These are phyloP conservation scores for Wickerhamomyces kurtzmanii DNA, from an alignment of 805 yeast genomes.

Conservation along the genomic window DNA sequence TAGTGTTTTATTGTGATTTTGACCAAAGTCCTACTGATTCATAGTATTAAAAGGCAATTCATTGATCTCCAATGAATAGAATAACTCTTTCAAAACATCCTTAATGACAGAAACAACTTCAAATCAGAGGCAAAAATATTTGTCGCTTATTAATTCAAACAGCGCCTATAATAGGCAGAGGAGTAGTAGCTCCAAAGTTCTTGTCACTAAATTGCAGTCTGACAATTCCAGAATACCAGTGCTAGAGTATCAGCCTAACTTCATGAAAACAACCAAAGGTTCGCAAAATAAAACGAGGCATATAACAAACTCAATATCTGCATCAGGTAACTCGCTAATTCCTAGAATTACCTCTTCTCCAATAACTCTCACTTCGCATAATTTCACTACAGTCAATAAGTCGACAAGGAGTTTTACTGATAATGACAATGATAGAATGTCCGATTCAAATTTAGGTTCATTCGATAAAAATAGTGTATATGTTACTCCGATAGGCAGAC, in stretches of 20 bases:
- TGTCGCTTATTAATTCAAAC: background rate
- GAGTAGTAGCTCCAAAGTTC: background rate
- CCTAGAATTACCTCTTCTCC: slow-evolving; percentile 15
- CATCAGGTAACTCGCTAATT: too few relatives aligned
- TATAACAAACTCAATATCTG: too few relatives aligned
- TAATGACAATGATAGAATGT: background rate
- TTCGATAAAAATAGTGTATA: slow-evolving; percentile 2
- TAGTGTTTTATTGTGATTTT: too few relatives aligned
- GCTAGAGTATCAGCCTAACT: slow-evolving; percentile 7
- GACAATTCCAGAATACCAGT: slow-evolving; percentile 12
- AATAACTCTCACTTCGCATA: background rate
- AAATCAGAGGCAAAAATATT: too few relatives aligned
- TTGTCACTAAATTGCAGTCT: slow-evolving; percentile 2
- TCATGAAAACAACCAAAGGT: slow-evolving; percentile 8
- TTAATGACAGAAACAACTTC: too few relatives aligned
- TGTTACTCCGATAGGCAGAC: background rate
- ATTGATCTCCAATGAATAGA: too few relatives aligned
- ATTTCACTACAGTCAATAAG: too few relatives aligned
- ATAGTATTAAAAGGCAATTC: too few relatives aligned
- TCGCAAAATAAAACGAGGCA: too few relatives aligned
- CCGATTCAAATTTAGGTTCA: background rate
- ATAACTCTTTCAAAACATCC: too few relatives aligned
- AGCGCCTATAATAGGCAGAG: background rate
- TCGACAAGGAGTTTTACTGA: background rate
- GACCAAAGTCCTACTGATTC: too few relatives aligned